phyloP scores from a whole-genome alignment of 768 basidiomycete species.

The Terana coerulea region DNA sequence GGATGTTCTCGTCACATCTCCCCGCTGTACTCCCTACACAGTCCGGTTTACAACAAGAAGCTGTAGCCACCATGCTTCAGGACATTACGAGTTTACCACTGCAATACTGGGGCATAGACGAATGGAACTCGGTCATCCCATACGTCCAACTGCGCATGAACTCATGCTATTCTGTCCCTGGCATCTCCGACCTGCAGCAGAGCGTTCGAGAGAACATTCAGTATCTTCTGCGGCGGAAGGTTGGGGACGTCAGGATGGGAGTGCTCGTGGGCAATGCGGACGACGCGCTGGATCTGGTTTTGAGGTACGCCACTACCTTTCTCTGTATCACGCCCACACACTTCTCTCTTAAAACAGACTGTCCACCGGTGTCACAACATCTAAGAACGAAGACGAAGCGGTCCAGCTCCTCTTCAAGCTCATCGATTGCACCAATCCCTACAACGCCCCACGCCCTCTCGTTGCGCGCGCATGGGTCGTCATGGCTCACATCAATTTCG shows the following conservation, averaged over 20 bases:
- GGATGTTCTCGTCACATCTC: no score
- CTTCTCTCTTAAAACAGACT: neutral
- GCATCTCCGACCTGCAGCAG: neutral
- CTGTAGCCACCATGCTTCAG: no score
- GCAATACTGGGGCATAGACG: no score
- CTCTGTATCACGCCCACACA: no score
- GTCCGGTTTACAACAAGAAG: no score
- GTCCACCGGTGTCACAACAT: neutral
- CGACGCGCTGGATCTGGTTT: constrained; percentile 6
- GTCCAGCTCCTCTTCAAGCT: constrained; percentile 1
- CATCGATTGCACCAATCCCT: neutral
- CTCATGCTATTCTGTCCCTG: neutral
- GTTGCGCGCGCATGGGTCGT: constrained; percentile 5
- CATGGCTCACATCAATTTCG: constrained; percentile 3
- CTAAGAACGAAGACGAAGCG: neutral
- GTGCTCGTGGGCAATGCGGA: neutral
- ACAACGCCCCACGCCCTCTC: constrained; percentile 3
- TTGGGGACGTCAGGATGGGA: neutral
- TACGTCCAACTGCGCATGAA: no score
- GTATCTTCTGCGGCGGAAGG: neutral
- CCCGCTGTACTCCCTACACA: no score
- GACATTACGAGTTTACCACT: no score
- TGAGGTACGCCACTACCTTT: neutral
- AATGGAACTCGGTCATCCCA: no score
- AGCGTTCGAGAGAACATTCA: neutral